Conservation (phyloP, 164 flowering plant species). For the Chimonanthus praecox region DNA sequence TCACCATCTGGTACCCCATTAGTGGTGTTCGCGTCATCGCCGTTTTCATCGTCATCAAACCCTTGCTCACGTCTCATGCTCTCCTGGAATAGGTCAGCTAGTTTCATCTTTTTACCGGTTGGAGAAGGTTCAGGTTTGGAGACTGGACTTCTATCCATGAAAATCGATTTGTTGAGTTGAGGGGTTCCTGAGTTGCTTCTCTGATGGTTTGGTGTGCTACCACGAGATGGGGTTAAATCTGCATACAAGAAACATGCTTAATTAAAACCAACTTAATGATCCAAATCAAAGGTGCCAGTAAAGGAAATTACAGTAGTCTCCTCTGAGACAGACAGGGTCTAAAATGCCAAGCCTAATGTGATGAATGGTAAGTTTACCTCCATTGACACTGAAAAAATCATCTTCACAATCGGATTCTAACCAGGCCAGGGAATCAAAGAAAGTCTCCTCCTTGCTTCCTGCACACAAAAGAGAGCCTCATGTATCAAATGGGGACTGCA, state of each 20-base stretch:
- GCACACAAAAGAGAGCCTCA: constrained; percentile 4
- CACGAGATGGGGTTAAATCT: constrained; percentile 83
- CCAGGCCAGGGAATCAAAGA: constrained; percentile 72
- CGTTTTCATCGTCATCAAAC: background rate
- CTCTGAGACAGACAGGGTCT: background rate
- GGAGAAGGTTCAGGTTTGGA: constrained; percentile 32
- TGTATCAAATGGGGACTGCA: background rate
- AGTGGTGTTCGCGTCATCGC: constrained; percentile 1
- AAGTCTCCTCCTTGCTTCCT: constrained; percentile 77
- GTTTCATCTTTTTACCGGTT: constrained; percentile 46
- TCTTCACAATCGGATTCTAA: constrained; percentile 86
- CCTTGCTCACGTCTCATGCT: constrained; percentile 23
- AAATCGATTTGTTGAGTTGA: constrained; percentile 15
- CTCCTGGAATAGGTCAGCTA: constrained; percentile 63
- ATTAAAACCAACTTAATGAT: background rate
- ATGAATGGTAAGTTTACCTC: constrained; percentile 44
- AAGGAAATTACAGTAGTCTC: background rate
- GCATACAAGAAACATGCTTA: constrained; percentile 16
- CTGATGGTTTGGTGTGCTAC: constrained; percentile 45
- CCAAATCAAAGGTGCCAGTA: background rate
- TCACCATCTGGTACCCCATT: constrained; percentile 14
- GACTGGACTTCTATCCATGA: constrained; percentile 3
- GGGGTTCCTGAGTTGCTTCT: constrained; percentile 24
- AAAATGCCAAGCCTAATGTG: too few relatives aligned
- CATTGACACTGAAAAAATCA: constrained; percentile 76